A percentile compares a stretch with the other conserved stretches of the same genome.
Conservation (phyloP, 768 basidiomycete species). For the Pisolithus orientalis region DNA sequence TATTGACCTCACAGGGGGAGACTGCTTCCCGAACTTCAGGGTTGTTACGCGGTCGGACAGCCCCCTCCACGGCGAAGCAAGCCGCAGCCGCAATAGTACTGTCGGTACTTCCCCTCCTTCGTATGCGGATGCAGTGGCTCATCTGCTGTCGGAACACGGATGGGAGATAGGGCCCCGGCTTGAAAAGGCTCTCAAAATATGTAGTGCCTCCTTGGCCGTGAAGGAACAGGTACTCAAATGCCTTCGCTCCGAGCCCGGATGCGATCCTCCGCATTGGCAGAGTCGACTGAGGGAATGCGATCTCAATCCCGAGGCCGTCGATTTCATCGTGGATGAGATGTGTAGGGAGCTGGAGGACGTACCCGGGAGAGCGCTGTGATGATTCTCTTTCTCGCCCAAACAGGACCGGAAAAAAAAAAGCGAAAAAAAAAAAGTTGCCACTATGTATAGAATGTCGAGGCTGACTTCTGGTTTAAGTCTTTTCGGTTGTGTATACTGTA, state of each 20-base stretch:
- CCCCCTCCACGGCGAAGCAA: slow-evolving; percentile 4
- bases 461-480: too few relatives aligned
- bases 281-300: slow-evolving; percentile 16
- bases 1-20: slow-evolving; percentile 2
- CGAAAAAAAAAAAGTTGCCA: too few relatives aligned
- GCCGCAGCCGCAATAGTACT: not conserved
- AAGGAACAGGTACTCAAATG: slow-evolving; percentile 18
- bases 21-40: not conserved
- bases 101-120: slow-evolving; percentile 12
- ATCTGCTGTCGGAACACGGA: slow-evolving; percentile 3
- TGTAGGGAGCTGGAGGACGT: slow-evolving; percentile 18
- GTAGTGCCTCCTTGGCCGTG: slow-evolving; percentile 12
- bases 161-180: slow-evolving; percentile 12
- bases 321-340: slow-evolving; percentile 22
- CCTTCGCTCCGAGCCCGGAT: slow-evolving; percentile 17
- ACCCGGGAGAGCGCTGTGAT: not conserved
- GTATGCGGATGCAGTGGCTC: slow-evolving; percentile 7
- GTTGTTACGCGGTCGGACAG: slow-evolving; percentile 17
- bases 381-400: not conserved
- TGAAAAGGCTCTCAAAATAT: slow-evolving; percentile 15
- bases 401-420: not conserved
- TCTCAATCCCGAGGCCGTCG: slow-evolving; percentile 10
- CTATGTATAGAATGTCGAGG: too few relatives aligned
- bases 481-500: too few relatives aligned
- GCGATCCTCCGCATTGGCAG: slow-evolving; percentile 24